Percentiles rank a stretch among this genome's conserved stretches.
These are phyloP conservation scores for Hypoxylon sp. DNA, from an alignment of 2,329 filamentous ascomycete genomes.

Conservation along the genomic window DNA sequence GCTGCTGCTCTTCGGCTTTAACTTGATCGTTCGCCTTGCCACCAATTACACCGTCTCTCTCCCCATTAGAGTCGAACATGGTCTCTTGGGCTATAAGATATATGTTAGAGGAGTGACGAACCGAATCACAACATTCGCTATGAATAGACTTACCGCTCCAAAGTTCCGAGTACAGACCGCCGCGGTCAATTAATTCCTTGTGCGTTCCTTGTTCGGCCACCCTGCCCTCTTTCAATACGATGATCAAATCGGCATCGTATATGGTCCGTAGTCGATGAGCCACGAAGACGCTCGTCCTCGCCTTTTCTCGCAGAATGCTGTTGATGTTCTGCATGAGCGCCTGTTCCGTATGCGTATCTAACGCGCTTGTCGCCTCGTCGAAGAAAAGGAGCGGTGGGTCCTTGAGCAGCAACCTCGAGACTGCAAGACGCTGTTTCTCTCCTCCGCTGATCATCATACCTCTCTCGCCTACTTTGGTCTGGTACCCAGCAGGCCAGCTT, in stretches of 20 bases:
- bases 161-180: constrained; percentile 87
- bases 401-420: constrained; percentile 87
- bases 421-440: constrained; percentile 91
- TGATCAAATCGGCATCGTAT: constrained; percentile 92
- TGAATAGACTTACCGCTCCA: constrained; percentile 80
- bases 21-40: constrained; percentile 6
- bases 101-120: background rate
- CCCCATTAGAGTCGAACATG: constrained; percentile 54
- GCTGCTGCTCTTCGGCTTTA: background rate
- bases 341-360: constrained; percentile 95
- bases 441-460: constrained; percentile 97
- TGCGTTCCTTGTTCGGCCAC: constrained; percentile 95
- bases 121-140: background rate
- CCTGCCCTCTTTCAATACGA: constrained; percentile 85
- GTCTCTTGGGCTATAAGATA: constrained; percentile 70
- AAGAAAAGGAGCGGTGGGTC: constrained; percentile 94
- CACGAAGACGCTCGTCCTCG: constrained; percentile 92
- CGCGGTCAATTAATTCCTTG: constrained; percentile 81
- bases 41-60: constrained; percentile 27
- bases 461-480: constrained; percentile 91
- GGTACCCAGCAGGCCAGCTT: constrained; percentile 87
- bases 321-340: constrained; percentile 93
- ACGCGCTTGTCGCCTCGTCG: constrained; percentile 91
- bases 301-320: constrained; percentile 88
- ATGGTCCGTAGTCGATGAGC: constrained; percentile 94